These are phyloP conservation scores for Bipolaris zeicola DNA, from an alignment of 2,329 filamentous ascomycete species.

Conservation along the genomic window DNA sequence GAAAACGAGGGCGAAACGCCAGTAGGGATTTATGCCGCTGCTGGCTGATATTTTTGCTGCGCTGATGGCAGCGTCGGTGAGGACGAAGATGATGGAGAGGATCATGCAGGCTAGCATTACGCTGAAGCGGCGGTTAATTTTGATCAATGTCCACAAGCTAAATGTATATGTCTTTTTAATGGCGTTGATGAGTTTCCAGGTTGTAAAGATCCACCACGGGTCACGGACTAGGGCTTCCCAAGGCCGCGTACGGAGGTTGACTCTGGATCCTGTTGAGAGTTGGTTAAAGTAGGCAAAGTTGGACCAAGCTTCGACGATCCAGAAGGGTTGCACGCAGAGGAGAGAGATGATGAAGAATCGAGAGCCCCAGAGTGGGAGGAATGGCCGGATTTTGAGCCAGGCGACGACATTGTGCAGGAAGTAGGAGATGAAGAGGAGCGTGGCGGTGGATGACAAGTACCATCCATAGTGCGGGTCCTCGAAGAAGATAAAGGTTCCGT, in stretches of 20 bases:
- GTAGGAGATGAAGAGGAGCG: constrained; percentile 45
- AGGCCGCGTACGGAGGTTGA: constrained; percentile 37
- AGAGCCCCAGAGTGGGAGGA: constrained; percentile 43
- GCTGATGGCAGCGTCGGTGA: constrained; percentile 40
- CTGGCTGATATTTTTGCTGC: constrained; percentile 32
- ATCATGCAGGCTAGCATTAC: constrained; percentile 45
- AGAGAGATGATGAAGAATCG: constrained; percentile 41
- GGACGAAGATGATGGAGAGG: constrained; percentile 38
- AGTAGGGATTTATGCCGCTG: constrained; percentile 45
- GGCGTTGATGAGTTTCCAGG: constrained; percentile 38
- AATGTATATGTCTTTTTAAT: constrained; percentile 45
- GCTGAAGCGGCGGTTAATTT: constrained; percentile 40
- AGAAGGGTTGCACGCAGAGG: constrained; percentile 43
- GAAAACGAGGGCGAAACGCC: constrained; percentile 45
- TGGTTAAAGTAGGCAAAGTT: constrained; percentile 46
- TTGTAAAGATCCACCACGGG: constrained; percentile 48
- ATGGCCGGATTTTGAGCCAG: constrained; percentile 45
- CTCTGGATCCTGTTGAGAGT: constrained; percentile 29
- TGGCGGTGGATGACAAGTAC: constrained; percentile 43
- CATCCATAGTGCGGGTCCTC: constrained; percentile 41
- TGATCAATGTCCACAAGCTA: constrained; percentile 31
- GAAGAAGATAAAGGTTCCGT: constrained; percentile 45
- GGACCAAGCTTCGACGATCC: constrained; percentile 44
- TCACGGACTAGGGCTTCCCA: constrained; percentile 43
- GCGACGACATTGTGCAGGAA: constrained; percentile 45